A percentile compares a stretch with the other conserved stretches of the same genome.
Evolutionary conservation across 768 basidiomycete species (phyloP).

Genomic region (Pseudohyphozyma bogoriensis): DNA sequence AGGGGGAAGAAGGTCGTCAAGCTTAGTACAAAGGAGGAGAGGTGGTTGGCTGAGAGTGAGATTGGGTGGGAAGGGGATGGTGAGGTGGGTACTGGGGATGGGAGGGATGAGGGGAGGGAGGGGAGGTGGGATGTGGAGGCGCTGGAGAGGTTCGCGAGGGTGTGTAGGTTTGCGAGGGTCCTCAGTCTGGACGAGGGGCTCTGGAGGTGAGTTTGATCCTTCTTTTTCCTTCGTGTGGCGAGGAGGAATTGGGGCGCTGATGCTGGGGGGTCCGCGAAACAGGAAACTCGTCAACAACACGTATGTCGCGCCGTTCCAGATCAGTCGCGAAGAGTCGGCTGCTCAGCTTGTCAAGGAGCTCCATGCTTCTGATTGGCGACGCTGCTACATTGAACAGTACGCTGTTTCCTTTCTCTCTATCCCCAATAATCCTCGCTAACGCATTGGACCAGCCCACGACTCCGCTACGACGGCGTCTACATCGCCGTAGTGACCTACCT

Average conservation of each 20-base stretch:
- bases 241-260: no score
- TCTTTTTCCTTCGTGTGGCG: no score
- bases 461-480: constrained; percentile 31
- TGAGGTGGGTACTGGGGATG: constrained; percentile 15
- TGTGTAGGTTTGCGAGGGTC: no score
- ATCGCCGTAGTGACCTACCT: constrained; percentile 31
- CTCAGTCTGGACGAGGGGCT: constrained; percentile 11
- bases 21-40: constrained; percentile 20
- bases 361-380: constrained; percentile 29
- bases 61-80: constrained; percentile 14
- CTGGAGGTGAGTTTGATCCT: constrained; percentile 17
- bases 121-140: constrained; percentile 27
- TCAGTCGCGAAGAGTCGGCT: constrained; percentile 1
- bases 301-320: constrained; percentile 21
- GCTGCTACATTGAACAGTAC: constrained; percentile 33
- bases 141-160: no score
- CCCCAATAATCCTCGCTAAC: neutral
- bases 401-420: neutral
- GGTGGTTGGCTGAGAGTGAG: constrained; percentile 8
- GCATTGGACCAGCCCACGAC: constrained; percentile 11
- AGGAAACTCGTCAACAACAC: no score
- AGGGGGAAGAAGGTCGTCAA: neutral
- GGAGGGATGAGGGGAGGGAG: constrained; percentile 3
- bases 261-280: no score
- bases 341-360: constrained; percentile 4